phyloP scores from a whole-genome alignment of 2,329 filamentous ascomycete genomes.

The Diaporthe batatas region DNA sequence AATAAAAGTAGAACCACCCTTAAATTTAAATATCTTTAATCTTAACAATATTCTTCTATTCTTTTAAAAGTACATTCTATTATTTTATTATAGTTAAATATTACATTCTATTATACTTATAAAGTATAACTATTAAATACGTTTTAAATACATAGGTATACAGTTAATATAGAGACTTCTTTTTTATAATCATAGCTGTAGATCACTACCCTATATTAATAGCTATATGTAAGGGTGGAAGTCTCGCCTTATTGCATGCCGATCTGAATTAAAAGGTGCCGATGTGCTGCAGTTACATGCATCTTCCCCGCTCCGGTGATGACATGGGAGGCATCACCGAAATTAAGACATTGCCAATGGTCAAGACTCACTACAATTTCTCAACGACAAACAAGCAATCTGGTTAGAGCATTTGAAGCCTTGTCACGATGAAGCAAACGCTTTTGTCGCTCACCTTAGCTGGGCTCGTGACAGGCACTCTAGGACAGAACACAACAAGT shows the following conservation, averaged over 20 bases:
- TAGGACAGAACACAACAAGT: conserved; percentile 2
- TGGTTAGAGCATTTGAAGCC: too few relatives aligned
- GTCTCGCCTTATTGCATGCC: conserved; percentile 14
- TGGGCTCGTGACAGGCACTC: neutral
- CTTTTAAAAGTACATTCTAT: too few relatives aligned
- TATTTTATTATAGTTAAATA: too few relatives aligned
- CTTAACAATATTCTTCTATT: too few relatives aligned
- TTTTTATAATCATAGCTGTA: neutral
- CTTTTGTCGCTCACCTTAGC: neutral
- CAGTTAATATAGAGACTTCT: too few relatives aligned
- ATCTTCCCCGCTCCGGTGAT: conserved; percentile 28
- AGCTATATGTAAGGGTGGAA: neutral
- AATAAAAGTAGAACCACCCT: too few relatives aligned
- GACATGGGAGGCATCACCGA: neutral
- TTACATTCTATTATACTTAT: too few relatives aligned
- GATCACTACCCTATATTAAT: neutral
- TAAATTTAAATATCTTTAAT: too few relatives aligned
- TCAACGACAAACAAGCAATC: neutral
- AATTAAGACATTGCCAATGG: neutral
- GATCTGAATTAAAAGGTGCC: conserved; percentile 1
- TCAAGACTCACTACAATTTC: neutral
- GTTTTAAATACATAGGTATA: too few relatives aligned
- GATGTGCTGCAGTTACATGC: conserved; percentile 21
- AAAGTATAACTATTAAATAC: too few relatives aligned
- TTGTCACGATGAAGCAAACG: neutral